A percentile compares a stretch with the other conserved stretches of the same genome.
phyloP scores from a whole-genome alignment of 106 monocot genomes.

The Chionographis japonica region DNA sequence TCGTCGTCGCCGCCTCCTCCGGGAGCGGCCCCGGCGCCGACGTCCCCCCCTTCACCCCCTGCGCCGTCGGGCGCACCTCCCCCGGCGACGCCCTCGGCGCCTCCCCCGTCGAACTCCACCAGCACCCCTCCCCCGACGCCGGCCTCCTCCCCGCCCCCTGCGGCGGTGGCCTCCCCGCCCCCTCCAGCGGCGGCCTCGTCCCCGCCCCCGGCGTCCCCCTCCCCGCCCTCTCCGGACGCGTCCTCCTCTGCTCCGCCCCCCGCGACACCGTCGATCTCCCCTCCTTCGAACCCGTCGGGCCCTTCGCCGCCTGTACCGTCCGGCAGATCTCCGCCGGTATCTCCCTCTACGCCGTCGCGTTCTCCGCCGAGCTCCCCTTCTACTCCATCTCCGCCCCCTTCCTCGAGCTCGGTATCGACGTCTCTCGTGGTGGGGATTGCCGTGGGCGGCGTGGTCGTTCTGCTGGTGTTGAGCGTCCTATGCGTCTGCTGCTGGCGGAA shows the following conservation, averaged over 20 bases:
- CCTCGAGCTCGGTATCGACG: slow-evolving; percentile 13
- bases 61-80: neutral
- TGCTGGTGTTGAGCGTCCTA: slow-evolving; percentile 18
- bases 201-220: neutral
- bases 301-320: neutral
- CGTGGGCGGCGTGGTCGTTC: slow-evolving; percentile 27
- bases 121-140: neutral
- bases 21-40: neutral
- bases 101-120: neutral
- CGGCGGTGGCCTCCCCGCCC: neutral
- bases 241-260: neutral
- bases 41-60: neutral
- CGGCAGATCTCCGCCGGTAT: neutral
- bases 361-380: neutral
- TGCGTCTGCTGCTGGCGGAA: slow-evolving; percentile 37
- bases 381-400: slow-evolving; percentile 5
- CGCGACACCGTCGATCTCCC: neutral
- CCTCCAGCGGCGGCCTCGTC: neutral
- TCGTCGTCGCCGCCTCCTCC: neutral
- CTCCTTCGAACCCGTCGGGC: neutral
- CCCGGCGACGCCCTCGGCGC: neutral
- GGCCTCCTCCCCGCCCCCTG: neutral
- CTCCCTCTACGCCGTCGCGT: neutral
- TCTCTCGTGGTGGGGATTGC: slow-evolving; percentile 23
- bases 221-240: neutral